A percentile compares a stretch with the other conserved stretches of the same genome.
phyloP scores from a whole-genome alignment of 805 yeast genomes.

The Priceomyces castillae region DNA sequence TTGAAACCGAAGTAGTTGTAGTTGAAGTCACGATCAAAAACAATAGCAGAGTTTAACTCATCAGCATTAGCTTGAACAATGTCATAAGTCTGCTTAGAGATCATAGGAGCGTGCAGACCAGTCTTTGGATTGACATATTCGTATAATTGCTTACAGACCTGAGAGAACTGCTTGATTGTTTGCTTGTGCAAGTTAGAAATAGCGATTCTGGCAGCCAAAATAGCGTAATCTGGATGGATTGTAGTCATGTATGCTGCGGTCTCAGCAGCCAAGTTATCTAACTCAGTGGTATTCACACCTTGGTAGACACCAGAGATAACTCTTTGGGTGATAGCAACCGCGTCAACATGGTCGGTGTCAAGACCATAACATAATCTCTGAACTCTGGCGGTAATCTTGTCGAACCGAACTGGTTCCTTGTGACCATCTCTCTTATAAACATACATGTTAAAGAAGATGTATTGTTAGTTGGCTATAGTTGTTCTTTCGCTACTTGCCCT shows the following conservation, averaged over 20 bases:
- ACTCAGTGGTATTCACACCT: constrained; percentile 91
- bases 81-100: constrained; percentile 39
- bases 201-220: constrained; percentile 92
- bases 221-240: constrained; percentile 95
- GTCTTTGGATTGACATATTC: constrained; percentile 80
- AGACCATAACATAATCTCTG: constrained; percentile 93
- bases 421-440: constrained; percentile 92
- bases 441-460: constrained; percentile 49
- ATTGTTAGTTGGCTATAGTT: background rate
- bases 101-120: constrained; percentile 50
- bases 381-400: constrained; percentile 90
- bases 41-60: constrained; percentile 45
- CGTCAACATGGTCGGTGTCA: constrained; percentile 88
- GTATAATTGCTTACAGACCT: constrained; percentile 70
- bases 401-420: constrained; percentile 91
- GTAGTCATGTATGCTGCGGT: constrained; percentile 98
- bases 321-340: constrained; percentile 93
- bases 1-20: constrained; percentile 61
- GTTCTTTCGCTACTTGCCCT: background rate
- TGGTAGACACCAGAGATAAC: constrained; percentile 95
- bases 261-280: constrained; percentile 75
- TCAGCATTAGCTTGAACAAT: constrained; percentile 38
- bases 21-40: constrained; percentile 49
- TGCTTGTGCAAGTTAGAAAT: constrained; percentile 92
- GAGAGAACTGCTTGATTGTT: constrained; percentile 82